A percentile compares a stretch with the other conserved stretches of the same genome.
phyloP scores from a whole-genome alignment of 257 asterid species.

The Plantago elongata region DNA sequence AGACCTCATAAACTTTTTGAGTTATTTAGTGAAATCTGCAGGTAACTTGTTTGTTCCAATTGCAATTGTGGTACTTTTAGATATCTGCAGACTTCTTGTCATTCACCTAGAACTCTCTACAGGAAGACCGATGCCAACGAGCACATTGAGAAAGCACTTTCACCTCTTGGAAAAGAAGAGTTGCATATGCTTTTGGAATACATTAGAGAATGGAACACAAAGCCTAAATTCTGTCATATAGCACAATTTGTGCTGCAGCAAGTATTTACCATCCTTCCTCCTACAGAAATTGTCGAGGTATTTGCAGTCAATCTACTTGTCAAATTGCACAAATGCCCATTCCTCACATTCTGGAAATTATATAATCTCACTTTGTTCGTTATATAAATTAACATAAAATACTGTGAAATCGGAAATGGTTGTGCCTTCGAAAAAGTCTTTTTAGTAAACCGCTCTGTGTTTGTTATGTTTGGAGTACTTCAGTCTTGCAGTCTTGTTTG shows the following conservation, averaged over 20 bases:
- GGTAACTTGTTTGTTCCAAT: constrained; percentile 34
- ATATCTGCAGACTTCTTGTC: constrained; percentile 1
- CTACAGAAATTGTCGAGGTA: constrained; percentile 73
- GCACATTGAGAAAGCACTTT: constrained; percentile 57
- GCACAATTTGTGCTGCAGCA: constrained; percentile 67
- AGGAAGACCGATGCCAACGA: constrained; percentile 48
- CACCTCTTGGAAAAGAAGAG: constrained; percentile 58
- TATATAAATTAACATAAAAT: not conserved
- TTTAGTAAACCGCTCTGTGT: too few relatives aligned
- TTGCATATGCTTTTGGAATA: constrained; percentile 60
- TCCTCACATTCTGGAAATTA: too few relatives aligned
- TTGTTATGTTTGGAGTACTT: too few relatives aligned
- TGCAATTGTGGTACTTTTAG: constrained; percentile 1
- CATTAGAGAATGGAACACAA: constrained; percentile 86
- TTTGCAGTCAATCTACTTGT: constrained; percentile 1
- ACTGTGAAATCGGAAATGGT: not conserved
- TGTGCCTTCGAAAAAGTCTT: too few relatives aligned
- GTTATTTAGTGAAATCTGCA: constrained; percentile 67
- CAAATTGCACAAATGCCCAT: not conserved
- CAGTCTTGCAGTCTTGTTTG: too few relatives aligned
- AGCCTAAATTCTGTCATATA: constrained; percentile 75
- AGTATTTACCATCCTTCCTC: constrained; percentile 52
- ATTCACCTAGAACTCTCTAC: constrained; percentile 23
- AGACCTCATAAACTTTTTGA: constrained; percentile 78
- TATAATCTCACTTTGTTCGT: too few relatives aligned